Evolutionary conservation across 768 basidiomycete species (phyloP).

Genomic region (Vararia minispora): DNA sequence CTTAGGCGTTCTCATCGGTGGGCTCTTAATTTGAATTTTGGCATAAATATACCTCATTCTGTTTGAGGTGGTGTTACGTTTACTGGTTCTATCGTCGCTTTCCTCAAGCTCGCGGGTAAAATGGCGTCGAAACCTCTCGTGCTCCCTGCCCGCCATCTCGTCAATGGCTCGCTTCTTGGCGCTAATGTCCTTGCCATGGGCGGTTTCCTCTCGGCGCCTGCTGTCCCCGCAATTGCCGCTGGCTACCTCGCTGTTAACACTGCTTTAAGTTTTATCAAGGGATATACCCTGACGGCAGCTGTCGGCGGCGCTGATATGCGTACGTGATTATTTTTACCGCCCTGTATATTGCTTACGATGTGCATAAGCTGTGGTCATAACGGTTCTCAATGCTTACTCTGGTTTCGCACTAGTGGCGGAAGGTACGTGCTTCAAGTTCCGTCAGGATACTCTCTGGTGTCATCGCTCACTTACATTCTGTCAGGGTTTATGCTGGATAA

Average conservation of each 20-base stretch:
- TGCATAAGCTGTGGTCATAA: conserved; percentile 71
- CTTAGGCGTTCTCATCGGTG: conserved; percentile 74
- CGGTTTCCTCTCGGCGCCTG: conserved; percentile 62
- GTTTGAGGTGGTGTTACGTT: conserved; percentile 68
- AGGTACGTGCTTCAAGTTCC: conserved; percentile 28
- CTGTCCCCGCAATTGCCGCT: conserved; percentile 65
- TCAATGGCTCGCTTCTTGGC: conserved; percentile 63
- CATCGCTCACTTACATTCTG: background rate
- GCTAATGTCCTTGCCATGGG: conserved; percentile 65
- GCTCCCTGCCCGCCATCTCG: conserved; percentile 67
- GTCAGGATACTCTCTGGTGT: background rate
- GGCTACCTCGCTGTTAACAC: conserved; percentile 68
- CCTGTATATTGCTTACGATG: background rate
- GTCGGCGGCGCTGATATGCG: conserved; percentile 94
- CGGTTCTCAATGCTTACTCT: conserved; percentile 83
- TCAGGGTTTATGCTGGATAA: conserved; percentile 84
- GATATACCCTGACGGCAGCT: conserved; percentile 82
- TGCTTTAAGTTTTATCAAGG: conserved; percentile 72
- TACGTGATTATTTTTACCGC: conserved; percentile 26
- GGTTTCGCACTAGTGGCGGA: conserved; percentile 88
- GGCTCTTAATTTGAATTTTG: conserved; percentile 4
- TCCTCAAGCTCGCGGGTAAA: conserved; percentile 75
- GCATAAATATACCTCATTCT: background rate
- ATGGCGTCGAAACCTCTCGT: conserved; percentile 67
- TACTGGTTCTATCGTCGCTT: conserved; percentile 83